Conservation (phyloP, 2,329 filamentous ascomycete species). For the Colletotrichum higginsianum region DNA sequence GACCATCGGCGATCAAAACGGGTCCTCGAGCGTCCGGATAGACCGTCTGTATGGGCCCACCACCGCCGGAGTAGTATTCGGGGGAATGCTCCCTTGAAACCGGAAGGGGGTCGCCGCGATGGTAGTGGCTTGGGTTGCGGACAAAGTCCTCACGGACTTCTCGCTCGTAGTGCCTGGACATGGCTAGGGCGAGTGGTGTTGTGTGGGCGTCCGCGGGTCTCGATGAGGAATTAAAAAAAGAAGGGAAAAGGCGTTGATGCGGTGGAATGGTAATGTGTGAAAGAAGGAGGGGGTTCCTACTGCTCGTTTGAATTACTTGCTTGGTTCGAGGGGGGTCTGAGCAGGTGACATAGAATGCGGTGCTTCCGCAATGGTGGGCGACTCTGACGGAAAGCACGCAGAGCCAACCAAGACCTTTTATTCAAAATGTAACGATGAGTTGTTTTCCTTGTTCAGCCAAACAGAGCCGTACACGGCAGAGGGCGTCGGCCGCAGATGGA, state of each 20-base stretch:
- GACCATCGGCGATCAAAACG: constrained; percentile 9
- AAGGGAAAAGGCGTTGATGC: too few relatives aligned
- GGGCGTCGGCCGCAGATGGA: neutral
- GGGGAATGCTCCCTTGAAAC: constrained; percentile 47
- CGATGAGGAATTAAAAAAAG: neutral
- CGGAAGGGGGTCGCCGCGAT: constrained; percentile 45
- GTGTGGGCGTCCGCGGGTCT: too few relatives aligned
- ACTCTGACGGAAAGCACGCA: neutral
- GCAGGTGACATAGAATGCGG: neutral
- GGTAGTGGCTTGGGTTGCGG: constrained; percentile 44
- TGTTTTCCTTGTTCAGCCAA: neutral
- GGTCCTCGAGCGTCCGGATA: constrained; percentile 21
- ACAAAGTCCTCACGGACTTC: constrained; percentile 49
- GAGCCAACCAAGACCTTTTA: constrained; percentile 2
- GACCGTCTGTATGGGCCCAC: constrained; percentile 27
- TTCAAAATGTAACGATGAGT: neutral
- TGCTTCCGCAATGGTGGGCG: neutral
- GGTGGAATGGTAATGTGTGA: neutral
- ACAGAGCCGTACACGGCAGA: neutral
- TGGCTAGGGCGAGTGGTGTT: constrained; percentile 8
- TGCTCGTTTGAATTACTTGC: neutral
- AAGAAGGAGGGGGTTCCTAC: neutral
- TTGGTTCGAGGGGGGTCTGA: neutral
- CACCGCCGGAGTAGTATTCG: constrained; percentile 51
- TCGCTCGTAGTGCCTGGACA: constrained; percentile 49